Percentiles rank a stretch among this genome's conserved stretches.
Conservation (phyloP, 257 asterid genomes). For the Salvia hispanica region DNA sequence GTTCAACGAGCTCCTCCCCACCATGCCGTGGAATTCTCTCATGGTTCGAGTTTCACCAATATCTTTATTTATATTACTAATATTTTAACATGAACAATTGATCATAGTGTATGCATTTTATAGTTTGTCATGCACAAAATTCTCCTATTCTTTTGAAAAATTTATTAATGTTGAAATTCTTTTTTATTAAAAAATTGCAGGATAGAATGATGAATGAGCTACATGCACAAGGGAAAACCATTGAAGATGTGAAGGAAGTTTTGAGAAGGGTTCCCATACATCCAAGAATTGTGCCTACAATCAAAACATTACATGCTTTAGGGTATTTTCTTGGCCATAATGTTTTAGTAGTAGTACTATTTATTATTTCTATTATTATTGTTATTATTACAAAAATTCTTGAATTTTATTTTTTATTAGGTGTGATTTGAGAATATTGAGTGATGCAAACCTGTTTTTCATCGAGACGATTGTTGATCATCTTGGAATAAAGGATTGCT, state of each 20-base stretch:
- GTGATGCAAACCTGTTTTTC: slow-evolving; percentile 81
- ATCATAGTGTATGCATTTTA: too few relatives aligned
- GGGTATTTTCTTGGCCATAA: slow-evolving; percentile 41
- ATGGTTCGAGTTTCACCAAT: slow-evolving; percentile 32
- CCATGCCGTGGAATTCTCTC: slow-evolving; percentile 59
- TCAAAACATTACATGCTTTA: slow-evolving; percentile 55
- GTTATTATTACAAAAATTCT: too few relatives aligned
- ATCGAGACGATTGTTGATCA: slow-evolving; percentile 76
- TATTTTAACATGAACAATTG: too few relatives aligned
- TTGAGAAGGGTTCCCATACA: slow-evolving; percentile 50
- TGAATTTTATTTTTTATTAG: slow-evolving; percentile 25
- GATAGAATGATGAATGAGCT: slow-evolving; percentile 65
- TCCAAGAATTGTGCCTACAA: slow-evolving; percentile 54
- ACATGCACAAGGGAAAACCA: slow-evolving; percentile 52
- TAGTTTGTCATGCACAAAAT: too few relatives aligned
- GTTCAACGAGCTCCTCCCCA: slow-evolving; percentile 53
- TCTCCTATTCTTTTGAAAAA: neutral
- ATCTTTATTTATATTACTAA: too few relatives aligned
- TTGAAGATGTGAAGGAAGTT: slow-evolving; percentile 52
- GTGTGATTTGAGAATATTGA: slow-evolving; percentile 85
- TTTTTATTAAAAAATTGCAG: slow-evolving; percentile 31
- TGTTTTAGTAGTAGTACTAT: too few relatives aligned
- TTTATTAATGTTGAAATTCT: neutral
- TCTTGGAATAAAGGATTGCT: slow-evolving; percentile 59
- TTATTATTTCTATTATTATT: too few relatives aligned